Evolutionary conservation across 768 basidiomycete genomes (phyloP).

Genomic region (Lactarius akahatsu): DNA sequence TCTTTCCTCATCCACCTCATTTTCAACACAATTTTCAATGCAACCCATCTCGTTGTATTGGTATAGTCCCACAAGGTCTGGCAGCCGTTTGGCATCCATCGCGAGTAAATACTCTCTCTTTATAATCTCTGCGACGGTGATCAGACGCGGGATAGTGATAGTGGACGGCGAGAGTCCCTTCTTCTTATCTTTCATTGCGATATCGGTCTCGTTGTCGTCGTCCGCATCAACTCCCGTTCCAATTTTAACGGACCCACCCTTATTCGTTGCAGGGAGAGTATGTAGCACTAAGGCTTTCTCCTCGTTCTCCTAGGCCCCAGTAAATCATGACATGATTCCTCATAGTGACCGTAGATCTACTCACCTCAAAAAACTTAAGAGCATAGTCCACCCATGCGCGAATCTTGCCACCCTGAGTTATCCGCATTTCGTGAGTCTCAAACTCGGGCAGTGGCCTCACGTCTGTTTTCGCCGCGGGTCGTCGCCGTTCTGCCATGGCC

Average conservation of each 20-base stretch:
- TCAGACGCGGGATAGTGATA: slow-evolving; percentile 55
- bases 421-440: slow-evolving; percentile 37
- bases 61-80: slow-evolving; percentile 51
- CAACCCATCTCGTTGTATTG: slow-evolving; percentile 74
- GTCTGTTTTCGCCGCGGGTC: not conserved
- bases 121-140: slow-evolving; percentile 80
- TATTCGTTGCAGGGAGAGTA: slow-evolving; percentile 48
- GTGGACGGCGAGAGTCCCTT: slow-evolving; percentile 39
- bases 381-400: slow-evolving; percentile 40
- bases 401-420: slow-evolving; percentile 41
- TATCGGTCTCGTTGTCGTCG: slow-evolving; percentile 2
- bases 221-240: slow-evolving; percentile 15
- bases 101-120: slow-evolving; percentile 73
- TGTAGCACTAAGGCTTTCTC: slow-evolving; percentile 54
- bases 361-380: slow-evolving; percentile 40
- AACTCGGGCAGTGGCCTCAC: not conserved
- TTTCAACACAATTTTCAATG: slow-evolving; percentile 45
- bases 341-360: not conserved
- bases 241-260: not conserved
- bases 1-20: slow-evolving; percentile 32
- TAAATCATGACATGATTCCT: not conserved
- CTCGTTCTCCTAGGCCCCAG: slow-evolving; percentile 44
- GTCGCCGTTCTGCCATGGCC: slow-evolving; percentile 6
- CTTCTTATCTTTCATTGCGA: slow-evolving; percentile 18
- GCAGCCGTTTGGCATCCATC: slow-evolving; percentile 39